Conservation (phyloP, 2,329 filamentous ascomycete species). For the Fusarium chaquense region DNA sequence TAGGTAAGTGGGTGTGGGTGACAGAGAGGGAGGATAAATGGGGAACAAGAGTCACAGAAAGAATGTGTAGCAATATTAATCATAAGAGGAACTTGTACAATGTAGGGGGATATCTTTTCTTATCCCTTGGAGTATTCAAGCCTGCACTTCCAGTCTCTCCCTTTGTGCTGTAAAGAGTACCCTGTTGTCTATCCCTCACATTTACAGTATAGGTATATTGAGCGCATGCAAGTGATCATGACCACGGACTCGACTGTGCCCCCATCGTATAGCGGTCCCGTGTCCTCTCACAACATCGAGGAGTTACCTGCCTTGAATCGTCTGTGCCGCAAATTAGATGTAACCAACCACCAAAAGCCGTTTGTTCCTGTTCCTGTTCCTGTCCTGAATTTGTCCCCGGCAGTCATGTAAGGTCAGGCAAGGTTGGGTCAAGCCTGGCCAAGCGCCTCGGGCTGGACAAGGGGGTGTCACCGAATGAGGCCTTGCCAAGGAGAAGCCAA, state of each 20-base stretch:
- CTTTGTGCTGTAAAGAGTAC: slow-evolving; percentile 9
- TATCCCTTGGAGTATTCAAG: slow-evolving; percentile 17
- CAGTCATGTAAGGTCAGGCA: slow-evolving; percentile 37
- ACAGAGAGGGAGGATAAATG: slow-evolving; percentile 13
- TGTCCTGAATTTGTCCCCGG: slow-evolving; percentile 20
- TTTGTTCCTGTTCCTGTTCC: slow-evolving; percentile 1
- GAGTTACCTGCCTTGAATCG: not conserved
- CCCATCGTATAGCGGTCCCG: not conserved
- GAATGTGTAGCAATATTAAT: slow-evolving; percentile 19
- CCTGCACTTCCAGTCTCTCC: slow-evolving; percentile 1
- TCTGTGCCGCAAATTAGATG: slow-evolving; percentile 8
- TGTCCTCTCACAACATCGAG: slow-evolving; percentile 19
- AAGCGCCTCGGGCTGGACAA: slow-evolving; percentile 31
- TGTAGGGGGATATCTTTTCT: slow-evolving; percentile 10
- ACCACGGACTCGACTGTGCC: not conserved
- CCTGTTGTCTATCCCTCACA: not conserved
- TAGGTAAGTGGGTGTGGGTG: not conserved
- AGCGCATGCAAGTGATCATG: not conserved
- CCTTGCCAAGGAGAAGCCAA: slow-evolving; percentile 34
- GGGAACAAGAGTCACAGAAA: slow-evolving; percentile 23
- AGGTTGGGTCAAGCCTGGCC: slow-evolving; percentile 28
- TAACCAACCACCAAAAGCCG: slow-evolving; percentile 3
- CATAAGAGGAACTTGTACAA: slow-evolving; percentile 22
- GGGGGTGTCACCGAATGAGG: slow-evolving; percentile 25
- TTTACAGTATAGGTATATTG: not conserved